Evolutionary conservation across 495 filamentous ascomycete genomes (phyloP).

Genomic region (Hapsidospora chrysogenum): DNA sequence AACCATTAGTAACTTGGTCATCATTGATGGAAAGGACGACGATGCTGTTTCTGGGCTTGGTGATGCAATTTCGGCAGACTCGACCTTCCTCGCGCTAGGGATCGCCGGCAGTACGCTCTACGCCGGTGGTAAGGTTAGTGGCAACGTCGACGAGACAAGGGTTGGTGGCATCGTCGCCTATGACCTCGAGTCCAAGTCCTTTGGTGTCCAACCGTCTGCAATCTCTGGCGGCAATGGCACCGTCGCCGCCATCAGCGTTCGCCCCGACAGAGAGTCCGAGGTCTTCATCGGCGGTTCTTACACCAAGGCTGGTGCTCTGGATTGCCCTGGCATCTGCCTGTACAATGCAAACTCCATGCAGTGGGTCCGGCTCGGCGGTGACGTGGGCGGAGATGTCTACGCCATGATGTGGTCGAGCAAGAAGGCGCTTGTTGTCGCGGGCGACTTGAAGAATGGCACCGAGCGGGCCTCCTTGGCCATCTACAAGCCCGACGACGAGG

Average conservation of each 20-base stretch:
- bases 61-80: constrained; percentile 46
- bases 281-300: constrained; percentile 83
- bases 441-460: constrained; percentile 51
- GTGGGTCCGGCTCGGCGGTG: constrained; percentile 63
- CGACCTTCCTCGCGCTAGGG: constrained; percentile 56
- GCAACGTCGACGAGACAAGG: constrained; percentile 39
- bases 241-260: constrained; percentile 56
- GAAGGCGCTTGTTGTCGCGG: constrained; percentile 55
- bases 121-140: constrained; percentile 66
- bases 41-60: constrained; percentile 54
- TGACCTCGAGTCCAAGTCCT: constrained; percentile 46
- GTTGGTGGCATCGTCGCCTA: constrained; percentile 69
- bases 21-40: constrained; percentile 43
- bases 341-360: constrained; percentile 48
- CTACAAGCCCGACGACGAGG: constrained; percentile 47
- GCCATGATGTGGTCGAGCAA: constrained; percentile 58
- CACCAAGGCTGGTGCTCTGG: constrained; percentile 60
- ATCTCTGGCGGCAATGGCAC: constrained; percentile 49
- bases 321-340: constrained; percentile 66
- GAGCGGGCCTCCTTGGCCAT: constrained; percentile 45
- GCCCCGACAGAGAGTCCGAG: constrained; percentile 41
- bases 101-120: constrained; percentile 55
- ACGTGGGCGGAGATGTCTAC: constrained; percentile 49
- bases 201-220: constrained; percentile 47
- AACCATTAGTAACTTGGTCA: constrained; percentile 55